A percentile compares a stretch with the other conserved stretches of the same genome.
Conservation (phyloP, 1,284 basidiomycete genomes). For the Farysia itapuensis region DNA sequence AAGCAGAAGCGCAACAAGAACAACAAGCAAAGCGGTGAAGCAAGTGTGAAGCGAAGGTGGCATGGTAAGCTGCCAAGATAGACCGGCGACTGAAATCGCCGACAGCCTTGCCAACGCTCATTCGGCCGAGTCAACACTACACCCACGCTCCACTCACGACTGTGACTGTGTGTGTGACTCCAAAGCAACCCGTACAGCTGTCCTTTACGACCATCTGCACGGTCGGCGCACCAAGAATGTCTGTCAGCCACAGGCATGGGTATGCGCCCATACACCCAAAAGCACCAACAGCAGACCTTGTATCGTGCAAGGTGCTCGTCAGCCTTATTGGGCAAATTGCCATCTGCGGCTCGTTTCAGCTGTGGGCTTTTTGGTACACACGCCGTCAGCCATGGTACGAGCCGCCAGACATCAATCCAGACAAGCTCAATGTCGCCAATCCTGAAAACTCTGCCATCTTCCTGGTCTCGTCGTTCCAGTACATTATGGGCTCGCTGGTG, state of each 20-base stretch:
- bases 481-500: constrained; percentile 91
- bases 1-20: constrained; percentile 13
- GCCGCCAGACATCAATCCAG: constrained; percentile 68
- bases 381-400: constrained; percentile 77
- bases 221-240: too few species aligned
- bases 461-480: constrained; percentile 95
- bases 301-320: constrained; percentile 91
- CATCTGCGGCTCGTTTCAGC: constrained; percentile 80
- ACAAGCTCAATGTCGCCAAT: constrained; percentile 84
- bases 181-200: too few species aligned
- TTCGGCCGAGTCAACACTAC: too few species aligned
- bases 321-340: constrained; percentile 92
- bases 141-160: too few species aligned
- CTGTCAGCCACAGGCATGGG: constrained; percentile 55
- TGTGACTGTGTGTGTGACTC: too few species aligned
- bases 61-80: too few species aligned
- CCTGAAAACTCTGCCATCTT: constrained; percentile 93
- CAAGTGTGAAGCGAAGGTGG: constrained; percentile 12
- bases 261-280: constrained; percentile 70
- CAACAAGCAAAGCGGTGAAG: constrained; percentile 14
- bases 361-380: constrained; percentile 87
- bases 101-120: too few species aligned
- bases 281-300: constrained; percentile 90
- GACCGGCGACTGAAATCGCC: too few species aligned
- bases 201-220: too few species aligned